Percentiles rank a stretch among this genome's conserved stretches.
Conservation (phyloP, 1,284 basidiomycete species). For the Earliella scabrosa region DNA sequence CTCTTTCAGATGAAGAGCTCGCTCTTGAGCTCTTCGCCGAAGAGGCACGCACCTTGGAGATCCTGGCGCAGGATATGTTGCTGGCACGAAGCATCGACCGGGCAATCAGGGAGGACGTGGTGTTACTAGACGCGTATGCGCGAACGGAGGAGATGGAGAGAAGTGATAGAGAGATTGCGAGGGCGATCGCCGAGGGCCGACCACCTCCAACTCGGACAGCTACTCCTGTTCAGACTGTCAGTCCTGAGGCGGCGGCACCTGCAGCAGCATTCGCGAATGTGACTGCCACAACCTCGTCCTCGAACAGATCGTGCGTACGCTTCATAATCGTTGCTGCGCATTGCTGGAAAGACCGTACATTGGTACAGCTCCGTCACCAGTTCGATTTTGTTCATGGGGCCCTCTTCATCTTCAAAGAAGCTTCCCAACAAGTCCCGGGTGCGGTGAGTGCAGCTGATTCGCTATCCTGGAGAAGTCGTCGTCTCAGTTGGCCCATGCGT, state of each 20-base stretch:
- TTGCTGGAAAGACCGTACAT: not conserved
- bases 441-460: conserved; percentile 1
- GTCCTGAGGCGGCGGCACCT: not conserved
- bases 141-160: conserved; percentile 36
- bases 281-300: not conserved
- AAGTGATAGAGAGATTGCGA: conserved; percentile 41
- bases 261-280: not conserved
- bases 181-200: conserved; percentile 36
- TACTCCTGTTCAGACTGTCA: not conserved
- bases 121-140: conserved; percentile 29
- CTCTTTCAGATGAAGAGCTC: conserved; percentile 49
- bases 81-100: conserved; percentile 45
- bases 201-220: conserved; percentile 27
- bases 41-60: conserved; percentile 39
- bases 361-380: no score
- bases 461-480: no score
- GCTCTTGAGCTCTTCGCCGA: conserved; percentile 51
- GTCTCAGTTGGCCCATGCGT: not conserved
- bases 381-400: no score
- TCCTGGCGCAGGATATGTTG: conserved; percentile 36
- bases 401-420: conserved; percentile 4
- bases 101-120: conserved; percentile 32
- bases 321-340: not conserved
- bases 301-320: not conserved
- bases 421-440: not conserved